These are phyloP conservation scores for Scenedesmus sp. DNA, from an alignment of 163 green algal species.

Conservation along the genomic window DNA sequence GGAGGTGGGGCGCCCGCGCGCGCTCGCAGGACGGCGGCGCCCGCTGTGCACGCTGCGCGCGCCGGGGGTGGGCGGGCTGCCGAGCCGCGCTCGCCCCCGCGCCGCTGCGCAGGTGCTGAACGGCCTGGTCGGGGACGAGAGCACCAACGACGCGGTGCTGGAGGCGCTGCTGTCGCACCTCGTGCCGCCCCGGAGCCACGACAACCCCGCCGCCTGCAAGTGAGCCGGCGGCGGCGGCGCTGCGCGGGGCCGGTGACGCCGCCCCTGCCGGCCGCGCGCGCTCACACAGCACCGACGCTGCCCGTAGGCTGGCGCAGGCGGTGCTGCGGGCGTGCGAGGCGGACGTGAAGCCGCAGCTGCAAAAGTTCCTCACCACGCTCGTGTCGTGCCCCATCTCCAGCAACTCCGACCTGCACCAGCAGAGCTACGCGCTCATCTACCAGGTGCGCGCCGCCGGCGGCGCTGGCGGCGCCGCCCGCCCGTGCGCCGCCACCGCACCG, in stretches of 20 bases:
- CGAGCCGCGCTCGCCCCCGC: too few species aligned
- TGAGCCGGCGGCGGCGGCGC: slow-evolving; percentile 23
- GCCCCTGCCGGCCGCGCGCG: background rate
- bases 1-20: slow-evolving; percentile 5
- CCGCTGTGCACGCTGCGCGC: too few species aligned
- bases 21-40: too few species aligned
- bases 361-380: slow-evolving; percentile 63
- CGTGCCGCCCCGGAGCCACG: slow-evolving; percentile 43
- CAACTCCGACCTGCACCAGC: slow-evolving; percentile 54
- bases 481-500: background rate
- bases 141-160: slow-evolving; percentile 43
- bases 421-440: slow-evolving; percentile 57
- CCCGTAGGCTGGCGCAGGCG: slow-evolving; percentile 37
- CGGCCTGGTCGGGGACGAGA: slow-evolving; percentile 64
- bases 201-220: slow-evolving; percentile 49
- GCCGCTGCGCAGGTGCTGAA: slow-evolving; percentile 16
- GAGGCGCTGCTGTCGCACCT: slow-evolving; percentile 63
- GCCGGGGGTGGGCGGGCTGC: too few species aligned
- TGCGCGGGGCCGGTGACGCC: too few species aligned
- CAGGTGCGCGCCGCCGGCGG: slow-evolving; percentile 45
- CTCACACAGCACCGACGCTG: background rate
- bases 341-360: slow-evolving; percentile 60
- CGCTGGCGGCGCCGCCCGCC: background rate
- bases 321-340: slow-evolving; percentile 59
- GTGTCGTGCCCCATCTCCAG: slow-evolving; percentile 53